Base-by-base conservation (phyloP, 164 flowering plant species). In the Stephania japonica region DNA sequence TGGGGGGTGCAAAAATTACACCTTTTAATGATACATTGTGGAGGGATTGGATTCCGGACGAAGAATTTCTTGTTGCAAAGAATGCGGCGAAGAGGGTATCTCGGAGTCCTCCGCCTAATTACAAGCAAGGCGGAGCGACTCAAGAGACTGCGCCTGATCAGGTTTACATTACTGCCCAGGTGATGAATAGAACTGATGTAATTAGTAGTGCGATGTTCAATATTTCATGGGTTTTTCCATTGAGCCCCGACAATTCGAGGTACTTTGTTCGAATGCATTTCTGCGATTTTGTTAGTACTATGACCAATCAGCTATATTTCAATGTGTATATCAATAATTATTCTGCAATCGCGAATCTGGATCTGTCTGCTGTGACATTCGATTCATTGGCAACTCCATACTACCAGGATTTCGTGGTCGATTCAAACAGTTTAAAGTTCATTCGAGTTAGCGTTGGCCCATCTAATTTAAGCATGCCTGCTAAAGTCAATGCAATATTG, bases 11-110 rank as follows among this genome's bases (percentile, higher is more conserved):
- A 6, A 81, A 76, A 24, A 25, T 93, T 64, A 86, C 91, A 0
- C 88, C 93, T 14, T 86, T 82, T 38, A 89, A 89, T 77, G 98
- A 93, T 73, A 91, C 90, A 12, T 72, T 91, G 10, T 88, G 98
- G 90, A 87, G 97, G 77, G 85, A 80, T 76, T 93, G 98, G 98
- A 70, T 86, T 18, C 89, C 92, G 7, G 98, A 93, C 81, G 89
- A 84, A 7, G 81, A 78, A 42, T 93, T 70, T 80, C 83, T 91
- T 7, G 79, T 81, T 16, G 50, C 82, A 27, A 80, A 85, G 68
- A 68, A 81, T 18, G 86, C 96, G 21, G 95, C 96, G 0, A 85
- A 81, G 56, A 12, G 32, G 10, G 73, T 69, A 26, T 16, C 16
- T 67, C 74, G 56, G 23, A 74, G 49, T 69, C 21, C 67, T 49